These are phyloP conservation scores for Mitragyna speciosa DNA, from an alignment of 257 asterid species.

Conservation along the genomic window DNA sequence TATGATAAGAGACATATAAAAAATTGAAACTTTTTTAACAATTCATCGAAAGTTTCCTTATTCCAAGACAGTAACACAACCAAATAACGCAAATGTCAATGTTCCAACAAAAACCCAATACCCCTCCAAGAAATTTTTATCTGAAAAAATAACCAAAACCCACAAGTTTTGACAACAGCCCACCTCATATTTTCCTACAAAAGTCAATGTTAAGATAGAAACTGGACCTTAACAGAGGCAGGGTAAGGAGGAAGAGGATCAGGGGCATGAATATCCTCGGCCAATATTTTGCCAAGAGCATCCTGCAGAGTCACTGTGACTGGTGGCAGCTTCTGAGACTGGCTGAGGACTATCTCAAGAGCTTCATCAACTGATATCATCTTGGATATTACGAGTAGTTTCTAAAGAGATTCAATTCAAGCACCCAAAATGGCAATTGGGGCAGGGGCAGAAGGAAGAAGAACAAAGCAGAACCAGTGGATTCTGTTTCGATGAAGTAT, in stretches of 20 bases:
- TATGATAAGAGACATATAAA: too few species aligned
- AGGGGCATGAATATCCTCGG: conserved; percentile 70
- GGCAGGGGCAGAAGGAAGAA: too few species aligned
- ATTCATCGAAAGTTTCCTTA: background rate
- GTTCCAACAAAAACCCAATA: background rate
- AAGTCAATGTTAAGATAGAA: background rate
- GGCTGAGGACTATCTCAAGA: conserved; percentile 53
- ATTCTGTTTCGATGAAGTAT: too few species aligned
- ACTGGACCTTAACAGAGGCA: conserved; percentile 80
- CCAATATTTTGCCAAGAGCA: conserved; percentile 76
- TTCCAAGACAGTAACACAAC: background rate
- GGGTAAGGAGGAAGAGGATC: conserved; percentile 97
- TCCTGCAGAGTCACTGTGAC: conserved; percentile 54
- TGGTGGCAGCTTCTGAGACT: conserved; percentile 60
- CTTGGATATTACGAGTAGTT: background rate
- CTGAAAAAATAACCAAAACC: background rate
- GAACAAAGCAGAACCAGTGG: too few species aligned
- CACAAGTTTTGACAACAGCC: background rate
- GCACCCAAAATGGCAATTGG: too few species aligned
- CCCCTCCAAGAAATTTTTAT: background rate
- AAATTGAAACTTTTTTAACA: background rate
- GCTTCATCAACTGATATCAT: conserved; percentile 76
- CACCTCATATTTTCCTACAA: background rate
- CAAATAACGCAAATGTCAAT: background rate
- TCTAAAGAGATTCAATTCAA: too few species aligned